phyloP scores from a whole-genome alignment of 2,329 filamentous ascomycete species.

The Pseudocercospora vitis region DNA sequence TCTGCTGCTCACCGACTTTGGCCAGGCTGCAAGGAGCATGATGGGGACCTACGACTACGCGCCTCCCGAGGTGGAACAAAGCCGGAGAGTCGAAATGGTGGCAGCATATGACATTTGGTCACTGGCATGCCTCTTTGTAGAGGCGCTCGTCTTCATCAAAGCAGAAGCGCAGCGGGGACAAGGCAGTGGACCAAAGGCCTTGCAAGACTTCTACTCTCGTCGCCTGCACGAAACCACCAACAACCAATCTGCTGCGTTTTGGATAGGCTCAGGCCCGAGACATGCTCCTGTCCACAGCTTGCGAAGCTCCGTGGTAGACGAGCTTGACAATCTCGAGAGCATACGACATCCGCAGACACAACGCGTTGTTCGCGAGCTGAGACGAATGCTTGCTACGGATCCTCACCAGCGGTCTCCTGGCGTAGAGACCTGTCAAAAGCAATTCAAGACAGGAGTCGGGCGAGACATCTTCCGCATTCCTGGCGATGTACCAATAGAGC shows the following conservation, averaged over 20 bases:
- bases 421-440: constrained; percentile 3
- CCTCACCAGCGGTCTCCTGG: background rate
- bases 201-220: constrained; percentile 12
- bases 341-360: constrained; percentile 13
- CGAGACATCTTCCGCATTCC: constrained; percentile 11
- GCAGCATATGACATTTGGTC: constrained; percentile 12
- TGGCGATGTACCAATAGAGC: constrained; percentile 7
- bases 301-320: background rate
- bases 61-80: background rate
- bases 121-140: constrained; percentile 5
- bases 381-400: constrained; percentile 3
- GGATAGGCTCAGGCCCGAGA: constrained; percentile 1
- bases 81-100: background rate
- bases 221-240: constrained; percentile 5
- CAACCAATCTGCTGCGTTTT: constrained; percentile 10
- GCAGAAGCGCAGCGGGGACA: constrained; percentile 1
- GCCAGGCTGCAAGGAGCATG: constrained; percentile 5
- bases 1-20: constrained; percentile 14
- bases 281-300: background rate
- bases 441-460: constrained; percentile 11
- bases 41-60: constrained; percentile 9
- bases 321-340: background rate
- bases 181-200: background rate
- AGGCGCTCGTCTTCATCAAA: constrained; percentile 9
- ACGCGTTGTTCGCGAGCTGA: constrained; percentile 6